Conservation (phyloP, 2,329 filamentous ascomycete genomes). For the Colletotrichum agaves region DNA sequence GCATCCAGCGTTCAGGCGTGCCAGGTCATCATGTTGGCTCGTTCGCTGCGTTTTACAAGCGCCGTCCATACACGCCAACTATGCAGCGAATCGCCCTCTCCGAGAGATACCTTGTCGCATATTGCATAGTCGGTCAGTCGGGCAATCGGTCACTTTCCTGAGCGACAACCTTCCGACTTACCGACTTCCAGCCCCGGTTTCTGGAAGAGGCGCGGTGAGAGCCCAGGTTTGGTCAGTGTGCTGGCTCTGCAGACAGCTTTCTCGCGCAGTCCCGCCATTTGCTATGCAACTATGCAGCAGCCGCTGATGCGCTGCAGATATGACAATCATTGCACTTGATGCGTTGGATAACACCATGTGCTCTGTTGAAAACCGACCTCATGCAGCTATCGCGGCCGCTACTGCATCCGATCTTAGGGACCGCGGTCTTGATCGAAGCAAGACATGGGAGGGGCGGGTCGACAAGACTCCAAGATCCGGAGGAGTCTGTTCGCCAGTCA, state of each 20-base stretch:
- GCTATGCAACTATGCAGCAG: conserved; percentile 14
- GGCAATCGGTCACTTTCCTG: conserved; percentile 18
- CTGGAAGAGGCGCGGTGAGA: background rate
- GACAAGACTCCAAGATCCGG: conserved; percentile 3
- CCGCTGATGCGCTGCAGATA: conserved; percentile 15
- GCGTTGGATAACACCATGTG: conserved; percentile 17
- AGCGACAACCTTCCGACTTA: conserved; percentile 21
- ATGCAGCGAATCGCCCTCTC: conserved; percentile 31
- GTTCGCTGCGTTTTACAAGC: conserved; percentile 3
- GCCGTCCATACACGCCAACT: conserved; percentile 7
- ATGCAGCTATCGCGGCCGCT: conserved; percentile 26
- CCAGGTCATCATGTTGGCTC: conserved; percentile 29
- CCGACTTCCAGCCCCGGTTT: conserved; percentile 14
- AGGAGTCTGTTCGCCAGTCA: conserved; percentile 27
- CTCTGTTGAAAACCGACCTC: conserved; percentile 26
- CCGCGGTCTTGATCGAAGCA: conserved; percentile 24
- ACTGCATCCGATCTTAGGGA: conserved; percentile 27
- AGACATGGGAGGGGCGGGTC: conserved; percentile 22
- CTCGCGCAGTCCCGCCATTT: conserved; percentile 6
- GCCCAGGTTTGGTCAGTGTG: conserved; percentile 20
- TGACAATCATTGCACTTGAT: conserved; percentile 9
- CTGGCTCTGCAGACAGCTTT: conserved; percentile 3
- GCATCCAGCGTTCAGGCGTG: conserved; percentile 26
- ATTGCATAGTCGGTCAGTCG: conserved; percentile 25
- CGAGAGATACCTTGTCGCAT: conserved; percentile 21